Base-by-base conservation (phyloP, 23 red algal genomes). In the Gracilaria vermiculophylla region DNA sequence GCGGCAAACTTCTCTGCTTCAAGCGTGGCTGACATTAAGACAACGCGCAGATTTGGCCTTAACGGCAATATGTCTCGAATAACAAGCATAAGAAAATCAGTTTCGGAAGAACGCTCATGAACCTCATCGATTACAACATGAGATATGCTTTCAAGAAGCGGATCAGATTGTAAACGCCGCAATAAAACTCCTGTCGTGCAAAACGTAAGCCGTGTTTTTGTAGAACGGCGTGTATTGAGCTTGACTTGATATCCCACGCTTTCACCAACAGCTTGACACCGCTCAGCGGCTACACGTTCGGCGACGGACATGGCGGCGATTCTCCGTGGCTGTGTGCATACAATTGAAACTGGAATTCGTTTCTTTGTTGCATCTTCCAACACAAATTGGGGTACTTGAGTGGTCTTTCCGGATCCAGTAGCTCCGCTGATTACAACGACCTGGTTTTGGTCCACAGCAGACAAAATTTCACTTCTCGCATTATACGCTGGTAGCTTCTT, bases 341-440 rank as follows among this genome's bases (percentile, higher is more conserved):
- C 67, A 34, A 99, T 91, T 44, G 53, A 86, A 14, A 82, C 60
- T 17, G 81, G 76, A 28, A 55, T 52, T 0, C 31, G 37, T 25
- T 44, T 82, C 27, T 69, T 20, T 27, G 77, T 50, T 1, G 94
- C 90, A 16, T 95, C 82, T 40, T 95, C 96, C 23, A 98, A 55
- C 0, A 98, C 14, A 62, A 94, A 88, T 48, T 88, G 90, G 10
- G 92, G 91, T 25, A 92, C 50, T 78, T 99, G 97, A 17, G 97
- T 99, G 23, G 97, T 94, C 66, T 99, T 99, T 39, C 97, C 97
- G 47, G 93, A 99, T 27, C 97, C 97, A 7, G 97, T 95, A 48
- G 80, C 93, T 3, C 92, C 97, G 3, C 76, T 75, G 20, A 99
- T 81, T 21, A 99, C 76, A n/a, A 87, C 83, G 3, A 94, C 90